Evolutionary conservation across 2,329 filamentous ascomycete species (phyloP), one percentile per base, ranked within the genome.

Genomic region (Colletotrichum liriopes): DNA sequence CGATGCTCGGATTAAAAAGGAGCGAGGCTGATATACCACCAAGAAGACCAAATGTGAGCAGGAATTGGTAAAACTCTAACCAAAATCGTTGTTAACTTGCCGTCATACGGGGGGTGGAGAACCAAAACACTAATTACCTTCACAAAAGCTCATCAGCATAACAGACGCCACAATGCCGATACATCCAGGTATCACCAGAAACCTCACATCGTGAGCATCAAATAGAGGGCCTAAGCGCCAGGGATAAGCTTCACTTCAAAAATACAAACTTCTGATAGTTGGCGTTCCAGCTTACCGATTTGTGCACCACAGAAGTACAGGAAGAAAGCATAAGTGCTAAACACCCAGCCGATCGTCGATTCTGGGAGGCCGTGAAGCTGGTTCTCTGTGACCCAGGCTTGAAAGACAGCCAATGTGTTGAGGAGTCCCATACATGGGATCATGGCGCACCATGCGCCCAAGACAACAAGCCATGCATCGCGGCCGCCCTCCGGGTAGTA

Each of bases 271-370:
- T 37, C 29, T 12, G 12, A 49, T 14, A 14, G 12, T 16, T 47
- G 18, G 11, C 47, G 11, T 14, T 5, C 5, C 14, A 11, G 52
- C 58, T 26, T 39, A 73, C 80, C 93, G 52, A 93, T 89, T 77
- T 93, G 91, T 0, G 93, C 87, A 16, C 93, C 92, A 61, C 91
- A 90, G 77, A 93, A 92, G 79, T 93, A 93, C 18, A 91, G 86
- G 49, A 94, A 84, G 77, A 94, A 94, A 29, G 90, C 86, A 76
- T 93, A 94, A 61, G 93, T 83, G 74, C 90, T 89, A 75, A 94
- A 93, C 68, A 95, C 93, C 93, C 93, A 95, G 1, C 91, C 92
- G 43, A 92, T 88, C 7, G 84, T 86, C 14, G 89, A 88, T 54
- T 90, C 87, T 43, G 84, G 86, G 74, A 92, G 88, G 14, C 85